Conservation (phyloP, 441 rosid species). For the Adansonia rubrostipa region DNA sequence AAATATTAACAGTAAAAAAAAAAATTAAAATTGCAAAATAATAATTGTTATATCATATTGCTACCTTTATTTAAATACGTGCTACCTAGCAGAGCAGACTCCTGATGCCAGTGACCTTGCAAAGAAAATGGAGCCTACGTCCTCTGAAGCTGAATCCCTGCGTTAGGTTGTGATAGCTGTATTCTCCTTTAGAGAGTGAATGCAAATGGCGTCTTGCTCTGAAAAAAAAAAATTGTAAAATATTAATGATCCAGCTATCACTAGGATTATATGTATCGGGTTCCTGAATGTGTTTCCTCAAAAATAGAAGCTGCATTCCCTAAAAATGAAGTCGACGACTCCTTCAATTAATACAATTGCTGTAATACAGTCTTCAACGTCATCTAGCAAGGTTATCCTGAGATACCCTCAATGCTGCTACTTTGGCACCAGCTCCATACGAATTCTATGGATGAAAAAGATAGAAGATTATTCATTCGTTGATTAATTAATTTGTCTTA, state of each 20-base stretch:
- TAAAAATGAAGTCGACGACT: conserved; percentile 51
- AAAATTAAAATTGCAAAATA: too few relatives aligned
- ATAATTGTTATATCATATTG: too few relatives aligned
- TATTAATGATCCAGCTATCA: neutral
- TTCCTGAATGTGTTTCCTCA: conserved; percentile 12
- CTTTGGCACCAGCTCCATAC: conserved; percentile 52
- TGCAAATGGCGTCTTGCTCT: conserved; percentile 47
- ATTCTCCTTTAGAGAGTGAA: conserved; percentile 39
- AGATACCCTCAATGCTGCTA: conserved; percentile 52
- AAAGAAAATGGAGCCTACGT: conserved; percentile 60
- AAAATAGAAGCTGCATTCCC: conserved; percentile 53
- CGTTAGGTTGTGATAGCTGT: conserved; percentile 38
- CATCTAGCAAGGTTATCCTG: conserved; percentile 44
- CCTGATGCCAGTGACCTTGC: conserved; percentile 61
- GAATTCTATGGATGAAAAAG: conserved; percentile 42
- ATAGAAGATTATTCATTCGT: neutral
- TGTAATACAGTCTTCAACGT: conserved; percentile 35
- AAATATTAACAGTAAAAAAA: too few relatives aligned
- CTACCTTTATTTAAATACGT: too few relatives aligned
- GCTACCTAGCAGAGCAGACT: conserved; percentile 33
- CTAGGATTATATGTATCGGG: neutral
- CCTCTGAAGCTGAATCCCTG: conserved; percentile 36
- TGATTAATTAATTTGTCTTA: neutral
- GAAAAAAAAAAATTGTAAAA: neutral
- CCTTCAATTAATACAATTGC: conserved; percentile 38